Conservation (phyloP, 2,329 filamentous ascomycete genomes). For the Cryphonectria japonica region DNA sequence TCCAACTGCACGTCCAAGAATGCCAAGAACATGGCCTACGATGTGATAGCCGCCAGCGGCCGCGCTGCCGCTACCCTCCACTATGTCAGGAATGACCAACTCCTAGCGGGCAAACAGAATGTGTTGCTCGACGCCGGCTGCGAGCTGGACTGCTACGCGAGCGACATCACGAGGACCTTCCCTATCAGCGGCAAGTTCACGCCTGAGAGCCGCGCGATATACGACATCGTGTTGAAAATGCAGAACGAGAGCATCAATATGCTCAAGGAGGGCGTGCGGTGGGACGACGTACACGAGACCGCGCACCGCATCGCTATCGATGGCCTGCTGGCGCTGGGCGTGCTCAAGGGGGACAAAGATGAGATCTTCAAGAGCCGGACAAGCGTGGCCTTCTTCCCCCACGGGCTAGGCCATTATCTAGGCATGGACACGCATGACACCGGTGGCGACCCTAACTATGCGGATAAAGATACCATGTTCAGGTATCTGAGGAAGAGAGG, state of each 20-base stretch:
- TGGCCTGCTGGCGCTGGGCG: slow-evolving; percentile 74
- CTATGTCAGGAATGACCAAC: slow-evolving; percentile 79
- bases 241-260: slow-evolving; percentile 75
- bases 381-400: slow-evolving; percentile 83
- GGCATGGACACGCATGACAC: slow-evolving; percentile 93
- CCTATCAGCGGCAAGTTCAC: slow-evolving; percentile 76
- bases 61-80: slow-evolving; percentile 83
- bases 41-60: slow-evolving; percentile 82
- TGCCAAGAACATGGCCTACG: slow-evolving; percentile 83
- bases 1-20: slow-evolving; percentile 75
- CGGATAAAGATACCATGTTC: slow-evolving; percentile 83
- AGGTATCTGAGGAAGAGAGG: slow-evolving; percentile 82
- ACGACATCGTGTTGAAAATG: slow-evolving; percentile 85
- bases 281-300: slow-evolving; percentile 79
- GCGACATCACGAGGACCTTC: slow-evolving; percentile 67
- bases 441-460: slow-evolving; percentile 76
- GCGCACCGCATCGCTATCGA: slow-evolving; percentile 84
- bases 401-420: slow-evolving; percentile 72
- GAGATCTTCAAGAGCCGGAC: slow-evolving; percentile 79
- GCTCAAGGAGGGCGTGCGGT: slow-evolving; percentile 74
- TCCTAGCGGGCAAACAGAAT: slow-evolving; percentile 72
- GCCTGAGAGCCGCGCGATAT: slow-evolving; percentile 72
- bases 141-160: slow-evolving; percentile 74
- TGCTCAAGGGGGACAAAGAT: slow-evolving; percentile 68
- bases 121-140: slow-evolving; percentile 83